Base-by-base conservation (phyloP, 2,329 filamentous ascomycete genomes). In the Polytolypa hystricis region DNA sequence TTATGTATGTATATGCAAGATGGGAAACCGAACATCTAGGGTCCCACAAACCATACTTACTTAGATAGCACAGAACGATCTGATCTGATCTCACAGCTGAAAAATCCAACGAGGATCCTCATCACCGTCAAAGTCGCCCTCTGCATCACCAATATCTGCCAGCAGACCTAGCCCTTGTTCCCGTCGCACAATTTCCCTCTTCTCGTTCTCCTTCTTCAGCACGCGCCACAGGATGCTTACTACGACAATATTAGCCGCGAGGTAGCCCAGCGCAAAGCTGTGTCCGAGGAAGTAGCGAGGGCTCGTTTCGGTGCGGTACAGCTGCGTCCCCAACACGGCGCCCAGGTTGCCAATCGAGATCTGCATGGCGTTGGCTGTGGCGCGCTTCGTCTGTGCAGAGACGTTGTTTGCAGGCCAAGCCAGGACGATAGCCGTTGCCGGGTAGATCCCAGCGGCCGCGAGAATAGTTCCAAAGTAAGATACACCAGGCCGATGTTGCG, bases 391-490 rank as follows among this genome's bases (percentile, higher is more conserved):
- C 55, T 82, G 77, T 0, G 77, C 77, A 0, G 74, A 77, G 0
- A 84, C 75, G 40, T 84, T 83, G 53, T 80, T 81, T 2, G 79
- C 78, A 0, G 78, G 76, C 79, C 79, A 84, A 1, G 73, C 76
- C 0, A 84, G 62, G 0, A 76, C 71, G 2, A 81, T 66, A 0
- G 77, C 76, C 0, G 60, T 39, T 14, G 68, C 70, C 0, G 78
- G 77, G 50, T 81, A 83, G 44, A 83, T 81, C 0, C 79, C 79
- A 0, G 69, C 75, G 0, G 75, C 74, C 0, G 74, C 74, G 42
- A 81, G 72, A 50, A 80, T 73, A 0, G 72, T 77, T 3, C 74
- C 76, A 0, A 67, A 45, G 44, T 80, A 80, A 0, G 71, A 74
- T 0, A 79, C 60, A 0, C 74, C 73, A 0, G 77, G 70, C 1